Conservation (phyloP, 2,329 filamentous ascomycete genomes). For the Exophiala sp. region DNA sequence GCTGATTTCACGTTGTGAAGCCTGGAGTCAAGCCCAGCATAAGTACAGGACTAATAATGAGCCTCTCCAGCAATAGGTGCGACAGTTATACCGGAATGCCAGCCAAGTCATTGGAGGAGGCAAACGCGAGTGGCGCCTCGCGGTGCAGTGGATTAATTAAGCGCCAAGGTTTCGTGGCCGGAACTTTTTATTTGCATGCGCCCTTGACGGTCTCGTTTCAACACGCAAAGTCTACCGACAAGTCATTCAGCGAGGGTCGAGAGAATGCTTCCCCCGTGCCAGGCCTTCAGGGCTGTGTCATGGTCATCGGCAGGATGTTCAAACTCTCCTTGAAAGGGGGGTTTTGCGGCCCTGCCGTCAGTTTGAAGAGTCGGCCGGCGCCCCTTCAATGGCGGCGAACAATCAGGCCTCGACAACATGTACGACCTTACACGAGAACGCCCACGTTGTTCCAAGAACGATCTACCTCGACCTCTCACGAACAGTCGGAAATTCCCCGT, state of each 20-base stretch:
- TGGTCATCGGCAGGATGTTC: slow-evolving; percentile 34
- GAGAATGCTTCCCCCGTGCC: slow-evolving; percentile 19
- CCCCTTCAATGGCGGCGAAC: slow-evolving; percentile 12
- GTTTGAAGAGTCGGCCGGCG: slow-evolving; percentile 4
- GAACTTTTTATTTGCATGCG: slow-evolving; percentile 2
- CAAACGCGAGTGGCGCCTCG: neutral
- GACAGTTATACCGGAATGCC: neutral
- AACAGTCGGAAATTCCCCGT: neutral
- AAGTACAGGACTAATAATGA: too few species aligned
- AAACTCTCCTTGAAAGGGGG: slow-evolving; percentile 34
- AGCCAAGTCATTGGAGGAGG: neutral
- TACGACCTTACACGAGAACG: slow-evolving; percentile 6
- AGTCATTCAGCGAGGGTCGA: neutral
- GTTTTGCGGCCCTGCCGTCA: slow-evolving; percentile 27
- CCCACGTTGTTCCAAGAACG: slow-evolving; percentile 2
- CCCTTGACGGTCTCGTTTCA: neutral
- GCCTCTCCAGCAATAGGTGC: too few species aligned
- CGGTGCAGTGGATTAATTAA: neutral
- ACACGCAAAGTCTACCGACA: neutral
- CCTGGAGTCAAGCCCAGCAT: too few species aligned
- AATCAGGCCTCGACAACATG: slow-evolving; percentile 5
- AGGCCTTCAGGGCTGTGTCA: slow-evolving; percentile 27
- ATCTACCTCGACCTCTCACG: neutral
- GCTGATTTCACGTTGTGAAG: neutral
- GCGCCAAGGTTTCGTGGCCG: neutral